These are phyloP conservation scores for Penicillium waksmanii DNA, from an alignment of 495 filamentous ascomycete genomes.

Conservation along the genomic window DNA sequence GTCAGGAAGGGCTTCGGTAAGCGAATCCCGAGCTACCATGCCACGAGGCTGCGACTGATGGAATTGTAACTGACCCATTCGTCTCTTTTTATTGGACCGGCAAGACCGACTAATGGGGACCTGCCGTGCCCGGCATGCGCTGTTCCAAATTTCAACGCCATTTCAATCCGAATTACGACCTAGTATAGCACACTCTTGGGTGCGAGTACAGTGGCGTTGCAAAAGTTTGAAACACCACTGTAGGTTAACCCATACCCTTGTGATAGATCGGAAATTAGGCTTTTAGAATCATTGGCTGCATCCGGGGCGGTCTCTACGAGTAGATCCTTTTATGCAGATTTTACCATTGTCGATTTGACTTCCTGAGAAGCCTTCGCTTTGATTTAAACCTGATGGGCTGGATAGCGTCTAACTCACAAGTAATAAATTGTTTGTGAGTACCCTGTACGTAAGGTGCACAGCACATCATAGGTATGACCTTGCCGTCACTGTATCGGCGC, in stretches of 20 bases:
- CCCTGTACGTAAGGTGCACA: too few species aligned
- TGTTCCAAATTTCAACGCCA: background rate
- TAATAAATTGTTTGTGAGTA: too few species aligned
- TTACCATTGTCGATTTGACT: too few species aligned
- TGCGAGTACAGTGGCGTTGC: too few species aligned
- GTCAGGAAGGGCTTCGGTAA: background rate
- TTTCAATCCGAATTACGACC: background rate
- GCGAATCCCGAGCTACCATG: background rate
- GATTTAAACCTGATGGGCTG: too few species aligned
- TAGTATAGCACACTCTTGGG: background rate
- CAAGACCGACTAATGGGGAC: background rate
- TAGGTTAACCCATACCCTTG: background rate
- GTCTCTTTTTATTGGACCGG: constrained; percentile 5
- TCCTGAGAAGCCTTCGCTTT: background rate
- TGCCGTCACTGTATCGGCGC: too few species aligned
- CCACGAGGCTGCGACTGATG: constrained; percentile 9
- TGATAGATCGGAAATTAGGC: background rate
- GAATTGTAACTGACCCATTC: constrained; percentile 1
- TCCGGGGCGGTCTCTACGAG: too few species aligned
- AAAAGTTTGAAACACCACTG: too few species aligned
- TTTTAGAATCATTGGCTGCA: background rate
- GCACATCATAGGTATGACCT: too few species aligned
- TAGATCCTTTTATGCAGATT: too few species aligned
- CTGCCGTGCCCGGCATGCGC: background rate
- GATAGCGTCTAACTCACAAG: too few species aligned